These are phyloP conservation scores for Fonsecaea pedrosoi DNA, from an alignment of 2,329 filamentous ascomycete species.

Conservation along the genomic window DNA sequence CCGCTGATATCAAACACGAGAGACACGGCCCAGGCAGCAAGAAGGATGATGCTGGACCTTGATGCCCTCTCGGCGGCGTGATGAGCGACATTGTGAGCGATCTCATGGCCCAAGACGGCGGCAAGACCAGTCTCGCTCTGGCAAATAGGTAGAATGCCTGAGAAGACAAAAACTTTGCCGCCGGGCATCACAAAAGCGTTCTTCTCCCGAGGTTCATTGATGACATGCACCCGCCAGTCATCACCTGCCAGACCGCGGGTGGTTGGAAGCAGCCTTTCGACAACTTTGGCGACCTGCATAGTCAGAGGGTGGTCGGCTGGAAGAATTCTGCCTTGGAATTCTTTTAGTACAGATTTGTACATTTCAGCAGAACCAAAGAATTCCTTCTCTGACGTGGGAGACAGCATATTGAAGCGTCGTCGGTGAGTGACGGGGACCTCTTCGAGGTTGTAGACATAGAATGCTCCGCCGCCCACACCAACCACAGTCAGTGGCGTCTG, in stretches of 20 bases:
- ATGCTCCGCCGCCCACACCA: constrained; percentile 51
- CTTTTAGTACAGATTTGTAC: constrained; percentile 57
- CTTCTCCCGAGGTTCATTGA: constrained; percentile 55
- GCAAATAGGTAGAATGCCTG: constrained; percentile 65
- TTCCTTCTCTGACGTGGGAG: constrained; percentile 51
- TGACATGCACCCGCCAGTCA: constrained; percentile 66
- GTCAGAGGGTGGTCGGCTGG: constrained; percentile 58
- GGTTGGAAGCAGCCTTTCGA: constrained; percentile 61
- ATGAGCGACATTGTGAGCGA: constrained; percentile 67
- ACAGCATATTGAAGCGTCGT: constrained; percentile 65
- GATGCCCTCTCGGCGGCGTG: constrained; percentile 64
- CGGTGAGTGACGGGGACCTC: constrained; percentile 60
- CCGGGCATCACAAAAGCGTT: constrained; percentile 71
- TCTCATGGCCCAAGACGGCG: constrained; percentile 68
- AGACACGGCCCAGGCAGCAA: constrained; percentile 43
- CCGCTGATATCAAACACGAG: constrained; percentile 51
- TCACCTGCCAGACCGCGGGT: constrained; percentile 51
- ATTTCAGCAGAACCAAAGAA: constrained; percentile 50
- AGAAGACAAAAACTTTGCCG: constrained; percentile 70
- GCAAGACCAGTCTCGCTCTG: constrained; percentile 64
- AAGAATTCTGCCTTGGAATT: constrained; percentile 57
- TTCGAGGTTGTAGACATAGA: constrained; percentile 65
- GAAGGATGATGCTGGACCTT: constrained; percentile 44
- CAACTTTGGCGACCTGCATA: constrained; percentile 58
- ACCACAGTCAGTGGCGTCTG: constrained; percentile 36